Percentiles rank a stretch among this genome's conserved stretches.
Conservation (phyloP, 208 protist genomes). For the Crithidia sp. region DNA sequence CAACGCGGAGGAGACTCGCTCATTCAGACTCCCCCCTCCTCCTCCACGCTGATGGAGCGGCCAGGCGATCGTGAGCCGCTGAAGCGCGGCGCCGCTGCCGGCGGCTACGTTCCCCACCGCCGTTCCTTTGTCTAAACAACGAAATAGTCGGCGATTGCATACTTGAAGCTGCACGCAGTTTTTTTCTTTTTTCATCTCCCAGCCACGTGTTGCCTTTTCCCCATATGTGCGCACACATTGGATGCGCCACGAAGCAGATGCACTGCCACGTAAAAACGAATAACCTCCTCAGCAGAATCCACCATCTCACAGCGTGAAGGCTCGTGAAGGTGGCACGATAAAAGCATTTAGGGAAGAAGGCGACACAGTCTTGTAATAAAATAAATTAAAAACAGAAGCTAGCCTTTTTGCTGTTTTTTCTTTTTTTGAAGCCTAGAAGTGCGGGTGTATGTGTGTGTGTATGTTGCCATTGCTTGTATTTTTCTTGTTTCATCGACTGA, state of each 20-base stretch:
- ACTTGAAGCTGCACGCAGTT: neutral
- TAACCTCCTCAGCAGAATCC: too few species aligned
- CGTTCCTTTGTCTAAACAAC: conserved; percentile 7
- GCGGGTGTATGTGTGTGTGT: neutral
- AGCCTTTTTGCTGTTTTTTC: neutral
- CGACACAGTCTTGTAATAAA: too few species aligned
- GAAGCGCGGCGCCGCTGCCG: neutral
- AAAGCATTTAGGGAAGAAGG: too few species aligned
- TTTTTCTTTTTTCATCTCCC: neutral
- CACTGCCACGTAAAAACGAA: too few species aligned
- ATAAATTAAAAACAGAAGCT: too few species aligned
- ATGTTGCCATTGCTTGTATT: too few species aligned
- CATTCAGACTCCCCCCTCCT: conserved; percentile 16
- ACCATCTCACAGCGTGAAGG: too few species aligned
- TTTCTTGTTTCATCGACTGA: too few species aligned
- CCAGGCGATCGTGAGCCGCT: neutral
- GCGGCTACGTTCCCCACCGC: conserved; percentile 8
- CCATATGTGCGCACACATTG: too few species aligned
- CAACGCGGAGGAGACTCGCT: conserved; percentile 1
- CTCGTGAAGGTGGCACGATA: too few species aligned
- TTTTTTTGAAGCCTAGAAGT: neutral
- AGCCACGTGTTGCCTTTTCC: too few species aligned
- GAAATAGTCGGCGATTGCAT: neutral
- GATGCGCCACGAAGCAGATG: too few species aligned
- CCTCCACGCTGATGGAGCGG: neutral